Conservation (phyloP, 2,329 filamentous ascomycete species). For the Neocatenulostroma microsporum region DNA sequence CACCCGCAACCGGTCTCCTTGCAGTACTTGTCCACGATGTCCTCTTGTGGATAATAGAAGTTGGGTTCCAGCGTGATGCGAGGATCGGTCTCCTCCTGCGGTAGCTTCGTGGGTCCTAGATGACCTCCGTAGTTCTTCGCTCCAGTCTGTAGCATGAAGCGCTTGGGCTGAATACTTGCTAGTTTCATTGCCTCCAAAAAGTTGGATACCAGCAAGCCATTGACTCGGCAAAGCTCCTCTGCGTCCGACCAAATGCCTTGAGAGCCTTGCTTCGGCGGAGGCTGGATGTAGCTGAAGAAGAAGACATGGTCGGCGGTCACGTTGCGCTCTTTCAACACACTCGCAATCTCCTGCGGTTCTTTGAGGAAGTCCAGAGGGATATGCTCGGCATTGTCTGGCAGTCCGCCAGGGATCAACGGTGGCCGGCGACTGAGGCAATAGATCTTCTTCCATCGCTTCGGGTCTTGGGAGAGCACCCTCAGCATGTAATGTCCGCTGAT, state of each 20-base stretch:
- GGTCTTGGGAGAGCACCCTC: constrained; percentile 39
- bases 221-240: constrained; percentile 44
- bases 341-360: constrained; percentile 31
- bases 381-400: constrained; percentile 24
- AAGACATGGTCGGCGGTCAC: constrained; percentile 41
- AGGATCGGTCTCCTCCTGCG: constrained; percentile 43
- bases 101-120: constrained; percentile 38
- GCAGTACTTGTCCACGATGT: constrained; percentile 40
- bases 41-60: constrained; percentile 51
- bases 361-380: constrained; percentile 34
- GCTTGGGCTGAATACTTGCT: constrained; percentile 37
- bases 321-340: constrained; percentile 26
- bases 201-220: constrained; percentile 43
- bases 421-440: constrained; percentile 44
- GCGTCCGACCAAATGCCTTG: constrained; percentile 43
- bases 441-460: constrained; percentile 46
- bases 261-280: constrained; percentile 36
- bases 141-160: constrained; percentile 46
- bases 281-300: constrained; percentile 50
- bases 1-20: constrained; percentile 32
- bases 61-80: constrained; percentile 40
- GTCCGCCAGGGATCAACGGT: constrained; percentile 27
- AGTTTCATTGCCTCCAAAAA: constrained; percentile 41
- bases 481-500: constrained; percentile 45
- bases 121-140: constrained; percentile 48